A percentile compares a stretch with the other conserved stretches of the same genome.
Evolutionary conservation across 306 rosid species (phyloP).

Genomic region (Neltuma alba): DNA sequence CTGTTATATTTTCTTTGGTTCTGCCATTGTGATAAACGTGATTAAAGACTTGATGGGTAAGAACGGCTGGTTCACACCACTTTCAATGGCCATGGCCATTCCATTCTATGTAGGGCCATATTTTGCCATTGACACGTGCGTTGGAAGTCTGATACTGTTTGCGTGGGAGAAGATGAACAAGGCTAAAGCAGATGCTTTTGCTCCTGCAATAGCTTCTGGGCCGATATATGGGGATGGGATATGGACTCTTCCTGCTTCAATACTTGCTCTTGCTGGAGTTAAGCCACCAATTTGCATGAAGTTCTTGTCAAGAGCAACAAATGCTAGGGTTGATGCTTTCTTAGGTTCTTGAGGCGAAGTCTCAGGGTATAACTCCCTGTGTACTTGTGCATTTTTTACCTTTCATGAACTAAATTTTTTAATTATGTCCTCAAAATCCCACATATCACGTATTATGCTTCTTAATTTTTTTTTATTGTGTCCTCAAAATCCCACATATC

Average conservation of each 20-base stretch:
- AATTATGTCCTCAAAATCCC: too few species aligned
- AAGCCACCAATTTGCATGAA: constrained; percentile 63
- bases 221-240: constrained; percentile 63
- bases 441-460: too few species aligned
- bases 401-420: too few species aligned
- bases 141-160: constrained; percentile 53
- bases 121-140: constrained; percentile 60
- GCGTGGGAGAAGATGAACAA: constrained; percentile 49
- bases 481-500: too few species aligned
- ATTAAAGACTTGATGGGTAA: constrained; percentile 40
- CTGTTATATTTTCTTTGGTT: constrained; percentile 48
- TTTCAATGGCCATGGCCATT: constrained; percentile 66
- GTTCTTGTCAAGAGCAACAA: constrained; percentile 55
- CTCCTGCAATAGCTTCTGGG: constrained; percentile 59
- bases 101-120: constrained; percentile 58
- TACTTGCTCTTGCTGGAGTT: constrained; percentile 53
- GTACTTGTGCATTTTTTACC: too few species aligned
- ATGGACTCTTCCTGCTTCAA: constrained; percentile 59
- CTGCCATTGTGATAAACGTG: constrained; percentile 45
- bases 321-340: constrained; percentile 44
- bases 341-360: neutral
- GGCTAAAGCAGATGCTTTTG: constrained; percentile 54
- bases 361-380: neutral
- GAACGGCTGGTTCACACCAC: constrained; percentile 55
- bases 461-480: too few species aligned